phyloP scores from a whole-genome alignment of 108 stramenopile genomes.

The Discostella stelligeroides region DNA sequence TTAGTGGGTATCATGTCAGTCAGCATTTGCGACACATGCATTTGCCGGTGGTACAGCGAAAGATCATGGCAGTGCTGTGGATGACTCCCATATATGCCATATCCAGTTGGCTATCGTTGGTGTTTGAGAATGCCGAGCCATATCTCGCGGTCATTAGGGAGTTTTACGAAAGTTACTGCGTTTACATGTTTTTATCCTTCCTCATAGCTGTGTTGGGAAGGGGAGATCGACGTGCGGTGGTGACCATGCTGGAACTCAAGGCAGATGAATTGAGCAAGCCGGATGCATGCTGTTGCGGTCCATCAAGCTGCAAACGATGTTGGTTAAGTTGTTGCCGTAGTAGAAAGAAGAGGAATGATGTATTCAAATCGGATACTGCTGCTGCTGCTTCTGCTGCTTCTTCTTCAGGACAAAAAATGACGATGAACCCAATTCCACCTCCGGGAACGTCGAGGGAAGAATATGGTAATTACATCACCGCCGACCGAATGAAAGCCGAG shows the following conservation, averaged over 20 bases:
- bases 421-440: too few species aligned
- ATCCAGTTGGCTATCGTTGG: constrained; percentile 69
- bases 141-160: constrained; percentile 78
- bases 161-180: constrained; percentile 70
- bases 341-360: constrained; percentile 5
- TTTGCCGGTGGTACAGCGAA: constrained; percentile 83
- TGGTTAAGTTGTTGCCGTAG: constrained; percentile 15
- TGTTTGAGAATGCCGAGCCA: constrained; percentile 62
- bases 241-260: constrained; percentile 28
- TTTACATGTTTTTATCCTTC: constrained; percentile 58
- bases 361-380: background rate
- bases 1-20: constrained; percentile 81
- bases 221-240: constrained; percentile 49
- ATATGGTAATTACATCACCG: constrained; percentile 38
- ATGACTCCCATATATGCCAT: constrained; percentile 88
- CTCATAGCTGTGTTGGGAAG: constrained; percentile 53
- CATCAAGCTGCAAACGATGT: background rate
- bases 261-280: constrained; percentile 46
- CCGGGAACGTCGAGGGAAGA: background rate
- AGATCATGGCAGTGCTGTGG: constrained; percentile 89
- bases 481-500: constrained; percentile 59
- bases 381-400: too few species aligned
- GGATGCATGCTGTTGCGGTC: constrained; percentile 26
- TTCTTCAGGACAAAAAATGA: too few species aligned
- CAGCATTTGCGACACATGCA: constrained; percentile 76